phyloP scores from a whole-genome alignment of 2,329 filamentous ascomycete genomes.

The Verticillium isaacii region DNA sequence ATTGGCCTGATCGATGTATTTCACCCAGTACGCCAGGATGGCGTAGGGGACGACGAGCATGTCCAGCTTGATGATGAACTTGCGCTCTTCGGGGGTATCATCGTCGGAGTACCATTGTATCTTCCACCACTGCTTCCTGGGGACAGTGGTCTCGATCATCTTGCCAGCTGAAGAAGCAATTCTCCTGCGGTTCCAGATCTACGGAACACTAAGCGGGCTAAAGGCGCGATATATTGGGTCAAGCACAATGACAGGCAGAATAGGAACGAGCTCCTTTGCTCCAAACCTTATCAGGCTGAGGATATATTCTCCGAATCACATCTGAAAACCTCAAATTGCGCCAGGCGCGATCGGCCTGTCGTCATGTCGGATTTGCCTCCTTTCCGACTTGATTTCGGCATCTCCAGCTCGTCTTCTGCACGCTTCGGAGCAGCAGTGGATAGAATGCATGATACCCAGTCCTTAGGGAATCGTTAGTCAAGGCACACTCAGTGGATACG shows the following conservation, averaged over 20 bases:
- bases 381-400: background rate
- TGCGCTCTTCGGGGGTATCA: conserved; percentile 29
- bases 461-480: background rate
- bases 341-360: background rate
- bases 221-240: background rate
- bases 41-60: conserved; percentile 37
- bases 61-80: conserved; percentile 41
- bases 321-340: background rate
- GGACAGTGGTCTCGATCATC: background rate
- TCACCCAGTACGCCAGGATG: conserved; percentile 19
- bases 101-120: conserved; percentile 43
- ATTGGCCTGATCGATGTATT: conserved; percentile 20
- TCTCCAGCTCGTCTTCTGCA: background rate
- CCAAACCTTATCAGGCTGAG: background rate
- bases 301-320: background rate
- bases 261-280: background rate
- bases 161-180: background rate
- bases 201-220: background rate
- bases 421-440: background rate
- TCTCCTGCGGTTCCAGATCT: background rate
- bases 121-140: conserved; percentile 26
- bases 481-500: background rate
- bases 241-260: background rate
- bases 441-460: background rate
- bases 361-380: background rate